These are phyloP conservation scores for Pleurotus pulmonarius DNA, from an alignment of 768 basidiomycete species.

Conservation along the genomic window DNA sequence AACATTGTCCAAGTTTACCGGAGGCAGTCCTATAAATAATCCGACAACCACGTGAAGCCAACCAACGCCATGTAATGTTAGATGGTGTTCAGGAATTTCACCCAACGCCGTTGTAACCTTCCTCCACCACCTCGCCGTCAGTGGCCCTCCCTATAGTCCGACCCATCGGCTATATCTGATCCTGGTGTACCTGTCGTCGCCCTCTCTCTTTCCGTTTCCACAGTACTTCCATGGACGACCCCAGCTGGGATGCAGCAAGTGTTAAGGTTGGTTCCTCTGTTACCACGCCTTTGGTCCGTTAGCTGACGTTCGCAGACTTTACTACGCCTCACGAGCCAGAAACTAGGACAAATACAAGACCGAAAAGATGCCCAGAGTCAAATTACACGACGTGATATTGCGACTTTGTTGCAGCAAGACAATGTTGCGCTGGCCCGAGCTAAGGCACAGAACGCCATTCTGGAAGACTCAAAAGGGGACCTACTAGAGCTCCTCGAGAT, in stretches of 20 bases:
- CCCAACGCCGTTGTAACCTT: background rate
- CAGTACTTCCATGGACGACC: background rate
- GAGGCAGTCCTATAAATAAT: background rate
- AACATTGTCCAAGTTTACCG: no score
- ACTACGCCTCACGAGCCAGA: constrained; percentile 59
- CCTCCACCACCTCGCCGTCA: background rate
- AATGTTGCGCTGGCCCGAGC: constrained; percentile 62
- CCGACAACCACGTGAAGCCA: background rate
- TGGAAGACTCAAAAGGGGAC: constrained; percentile 59
- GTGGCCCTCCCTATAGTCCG: background rate
- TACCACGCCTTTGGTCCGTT: background rate
- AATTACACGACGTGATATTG: constrained; percentile 65
- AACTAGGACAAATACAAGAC: constrained; percentile 66
- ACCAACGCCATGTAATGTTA: background rate
- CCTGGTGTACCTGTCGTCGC: background rate
- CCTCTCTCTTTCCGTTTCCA: background rate
- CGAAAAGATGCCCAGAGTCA: constrained; percentile 62
- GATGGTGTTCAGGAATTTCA: background rate
- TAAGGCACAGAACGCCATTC: constrained; percentile 67
- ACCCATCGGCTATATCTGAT: background rate
- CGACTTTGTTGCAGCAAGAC: constrained; percentile 57
- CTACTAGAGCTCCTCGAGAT: constrained; percentile 64
- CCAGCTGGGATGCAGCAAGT: constrained; percentile 6
- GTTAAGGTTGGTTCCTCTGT: constrained; percentile 17
- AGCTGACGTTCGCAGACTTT: constrained; percentile 34